Evolutionary conservation across 2,329 filamentous ascomycete species (phyloP).

Genomic region (Penicillium sp.): DNA sequence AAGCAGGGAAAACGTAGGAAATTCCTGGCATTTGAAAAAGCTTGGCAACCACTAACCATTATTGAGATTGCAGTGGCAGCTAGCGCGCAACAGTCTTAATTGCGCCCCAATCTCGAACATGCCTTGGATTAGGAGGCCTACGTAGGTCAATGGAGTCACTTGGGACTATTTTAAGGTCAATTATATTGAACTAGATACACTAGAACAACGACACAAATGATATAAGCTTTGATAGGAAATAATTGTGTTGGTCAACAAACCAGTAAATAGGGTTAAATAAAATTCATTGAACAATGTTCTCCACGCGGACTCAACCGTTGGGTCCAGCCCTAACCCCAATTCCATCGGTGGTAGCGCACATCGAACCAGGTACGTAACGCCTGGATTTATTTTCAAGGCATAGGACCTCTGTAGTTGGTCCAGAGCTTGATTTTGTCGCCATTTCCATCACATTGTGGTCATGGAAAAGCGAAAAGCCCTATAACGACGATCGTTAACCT

Average conservation of each 20-base stretch:
- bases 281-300: background rate
- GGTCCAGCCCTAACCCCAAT: conserved; percentile 1
- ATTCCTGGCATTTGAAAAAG: conserved; percentile 3
- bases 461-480: background rate
- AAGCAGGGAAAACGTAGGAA: conserved; percentile 1
- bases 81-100: background rate
- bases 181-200: background rate
- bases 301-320: conserved; percentile 4
- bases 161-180: background rate
- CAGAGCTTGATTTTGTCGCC: background rate
- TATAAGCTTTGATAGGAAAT: background rate
- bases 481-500: background rate
- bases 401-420: background rate
- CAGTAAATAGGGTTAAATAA: background rate
- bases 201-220: background rate
- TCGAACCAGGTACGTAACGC: background rate
- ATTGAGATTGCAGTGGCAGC: conserved; percentile 1
- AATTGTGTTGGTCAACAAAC: background rate
- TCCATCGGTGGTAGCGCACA: background rate
- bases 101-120: background rate
- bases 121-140: background rate
- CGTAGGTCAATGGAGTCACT: background rate
- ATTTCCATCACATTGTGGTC: background rate
- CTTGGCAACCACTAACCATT: background rate
- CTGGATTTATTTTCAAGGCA: background rate